These are phyloP conservation scores for Pulveroboletus sp. DNA, from an alignment of 1,284 basidiomycete genomes.

Conservation along the genomic window DNA sequence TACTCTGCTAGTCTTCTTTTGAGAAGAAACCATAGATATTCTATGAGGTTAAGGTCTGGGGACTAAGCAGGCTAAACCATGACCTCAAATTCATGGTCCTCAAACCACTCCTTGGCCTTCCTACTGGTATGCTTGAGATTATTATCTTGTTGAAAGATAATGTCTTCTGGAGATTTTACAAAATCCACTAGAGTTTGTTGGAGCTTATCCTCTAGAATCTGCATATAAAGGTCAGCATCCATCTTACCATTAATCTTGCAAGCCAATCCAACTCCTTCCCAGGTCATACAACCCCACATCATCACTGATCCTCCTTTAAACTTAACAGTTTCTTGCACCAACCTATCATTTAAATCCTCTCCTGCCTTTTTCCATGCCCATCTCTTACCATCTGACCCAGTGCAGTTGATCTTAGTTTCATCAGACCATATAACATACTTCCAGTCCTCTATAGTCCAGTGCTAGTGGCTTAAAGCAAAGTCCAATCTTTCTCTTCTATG, in stretches of 20 bases:
- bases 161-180: too few relatives aligned
- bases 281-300: not conserved
- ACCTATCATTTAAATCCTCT: not conserved
- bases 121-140: not conserved
- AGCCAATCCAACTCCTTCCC: too few relatives aligned
- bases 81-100: not conserved
- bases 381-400: not conserved
- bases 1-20: too few relatives aligned
- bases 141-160: not conserved
- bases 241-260: too few relatives aligned
- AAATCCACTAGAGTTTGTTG: not conserved
- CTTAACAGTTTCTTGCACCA: not conserved
- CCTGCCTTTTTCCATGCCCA: conserved; percentile 1
- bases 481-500: too few relatives aligned
- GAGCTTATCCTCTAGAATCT: not conserved
- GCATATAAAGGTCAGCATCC: not conserved
- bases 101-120: not conserved
- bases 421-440: too few relatives aligned
- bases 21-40: too few relatives aligned
- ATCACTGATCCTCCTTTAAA: not conserved
- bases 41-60: too few relatives aligned
- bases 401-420: too few relatives aligned
- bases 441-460: too few relatives aligned
- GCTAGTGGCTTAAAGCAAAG: too few relatives aligned
- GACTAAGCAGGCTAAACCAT: too few relatives aligned